phyloP scores from a whole-genome alignment of 1,139 yeast genomes.

The Zygoascus sp. region DNA sequence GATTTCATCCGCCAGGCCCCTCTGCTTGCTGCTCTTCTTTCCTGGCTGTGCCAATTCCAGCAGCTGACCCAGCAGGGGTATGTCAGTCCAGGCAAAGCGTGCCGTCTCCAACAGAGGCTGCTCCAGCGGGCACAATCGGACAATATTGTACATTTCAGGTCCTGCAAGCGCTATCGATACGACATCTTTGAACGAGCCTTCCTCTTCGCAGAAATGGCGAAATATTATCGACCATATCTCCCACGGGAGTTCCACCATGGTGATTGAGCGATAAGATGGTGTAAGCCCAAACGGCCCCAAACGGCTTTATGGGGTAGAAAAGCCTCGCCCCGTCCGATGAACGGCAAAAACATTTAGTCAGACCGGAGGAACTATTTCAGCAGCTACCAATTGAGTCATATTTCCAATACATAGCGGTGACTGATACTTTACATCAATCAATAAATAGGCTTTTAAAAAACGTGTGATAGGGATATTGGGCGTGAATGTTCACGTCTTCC shows the following conservation, averaged over 20 bases:
- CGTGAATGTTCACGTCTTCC: background rate
- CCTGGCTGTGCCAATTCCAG: background rate
- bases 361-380: no score
- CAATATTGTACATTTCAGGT: background rate
- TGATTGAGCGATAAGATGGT: background rate
- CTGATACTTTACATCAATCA: no score
- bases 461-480: no score
- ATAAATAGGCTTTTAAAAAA: no score
- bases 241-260: conserved; percentile 6
- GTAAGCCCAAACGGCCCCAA: background rate
- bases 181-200: conserved; percentile 1
- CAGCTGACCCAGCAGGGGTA: background rate
- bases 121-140: conserved; percentile 5
- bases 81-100: conserved; percentile 3
- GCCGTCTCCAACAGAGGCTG: background rate
- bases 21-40: background rate
- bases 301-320: no score
- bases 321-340: no score
- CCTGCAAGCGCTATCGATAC: background rate
- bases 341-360: no score
- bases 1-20: background rate
- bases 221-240: conserved; percentile 10
- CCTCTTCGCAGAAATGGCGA: background rate
- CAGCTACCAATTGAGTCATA: no score
- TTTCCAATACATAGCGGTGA: no score